Conservation (phyloP, 2,329 filamentous ascomycete species). For the Fusarium buxicola region DNA sequence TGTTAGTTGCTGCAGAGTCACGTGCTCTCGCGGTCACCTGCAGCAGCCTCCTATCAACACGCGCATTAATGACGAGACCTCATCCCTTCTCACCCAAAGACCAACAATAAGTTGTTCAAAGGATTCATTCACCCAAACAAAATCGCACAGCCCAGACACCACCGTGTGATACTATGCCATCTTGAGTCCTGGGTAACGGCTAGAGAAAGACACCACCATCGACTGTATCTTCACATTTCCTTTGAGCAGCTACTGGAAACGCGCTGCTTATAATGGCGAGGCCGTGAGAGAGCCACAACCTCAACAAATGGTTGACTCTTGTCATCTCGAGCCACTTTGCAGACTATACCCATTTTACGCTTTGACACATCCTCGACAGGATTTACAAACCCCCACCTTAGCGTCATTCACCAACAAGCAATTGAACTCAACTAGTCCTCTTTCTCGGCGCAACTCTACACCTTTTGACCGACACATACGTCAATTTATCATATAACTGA, state of each 20-base stretch:
- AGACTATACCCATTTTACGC: background rate
- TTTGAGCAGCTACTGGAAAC: background rate
- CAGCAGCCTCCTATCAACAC: conserved; percentile 1
- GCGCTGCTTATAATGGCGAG: background rate
- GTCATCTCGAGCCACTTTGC: background rate
- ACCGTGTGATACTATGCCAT: too few relatives aligned
- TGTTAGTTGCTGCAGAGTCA: conserved; percentile 1
- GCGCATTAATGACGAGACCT: background rate
- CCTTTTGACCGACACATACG: background rate
- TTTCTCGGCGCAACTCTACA: too few relatives aligned
- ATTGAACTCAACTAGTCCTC: too few relatives aligned
- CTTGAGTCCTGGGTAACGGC: too few relatives aligned
- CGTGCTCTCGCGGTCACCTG: background rate
- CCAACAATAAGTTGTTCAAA: background rate
- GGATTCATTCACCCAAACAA: background rate
- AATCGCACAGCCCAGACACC: too few relatives aligned
- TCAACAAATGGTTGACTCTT: background rate
- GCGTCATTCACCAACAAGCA: too few relatives aligned
- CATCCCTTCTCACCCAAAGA: too few relatives aligned
- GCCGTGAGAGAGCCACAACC: background rate
- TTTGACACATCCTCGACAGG: too few relatives aligned
- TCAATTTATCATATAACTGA: conserved; percentile 1
- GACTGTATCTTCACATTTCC: too few relatives aligned
- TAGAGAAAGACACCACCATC: too few relatives aligned
- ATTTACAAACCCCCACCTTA: too few relatives aligned